Percentiles rank a stretch among this genome's conserved stretches.
These are phyloP conservation scores for Fusarium veterinarium DNA, from an alignment of 2,329 filamentous ascomycete genomes.

Conservation along the genomic window DNA sequence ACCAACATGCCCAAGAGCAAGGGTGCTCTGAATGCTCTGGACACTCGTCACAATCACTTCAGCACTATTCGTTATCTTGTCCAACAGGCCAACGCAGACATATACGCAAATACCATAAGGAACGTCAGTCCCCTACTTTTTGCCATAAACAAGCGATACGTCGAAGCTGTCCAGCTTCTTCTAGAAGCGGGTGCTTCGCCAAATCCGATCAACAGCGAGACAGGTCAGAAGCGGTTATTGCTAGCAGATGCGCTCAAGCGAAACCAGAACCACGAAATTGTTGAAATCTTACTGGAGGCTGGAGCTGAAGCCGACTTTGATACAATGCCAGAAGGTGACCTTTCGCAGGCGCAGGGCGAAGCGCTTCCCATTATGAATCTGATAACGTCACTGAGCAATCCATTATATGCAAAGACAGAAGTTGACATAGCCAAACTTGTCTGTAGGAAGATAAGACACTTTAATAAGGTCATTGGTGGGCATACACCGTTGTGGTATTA, in stretches of 20 bases:
- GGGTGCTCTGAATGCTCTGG: constrained; percentile 12
- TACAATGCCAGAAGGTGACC: constrained; percentile 2
- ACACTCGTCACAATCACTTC: constrained; percentile 12
- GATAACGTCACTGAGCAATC: constrained; percentile 12
- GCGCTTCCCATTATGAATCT: constrained; percentile 32
- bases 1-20: constrained; percentile 2
- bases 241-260: constrained; percentile 17
- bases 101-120: constrained; percentile 7
- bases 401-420: constrained; percentile 14
- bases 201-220: constrained; percentile 13
- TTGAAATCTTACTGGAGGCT: constrained; percentile 14
- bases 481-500: constrained; percentile 31
- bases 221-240: constrained; percentile 17
- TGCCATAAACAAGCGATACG: constrained; percentile 13
- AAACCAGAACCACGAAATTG: constrained; percentile 6
- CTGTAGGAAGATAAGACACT: constrained; percentile 19
- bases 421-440: constrained; percentile 14
- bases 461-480: constrained; percentile 15
- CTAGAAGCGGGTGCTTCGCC: constrained; percentile 32
- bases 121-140: constrained; percentile 5
- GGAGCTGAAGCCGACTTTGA: constrained; percentile 32
- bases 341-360: not conserved
- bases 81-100: constrained; percentile 17
- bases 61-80: constrained; percentile 30
- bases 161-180: constrained; percentile 27